Evolutionary conservation across 2,329 filamentous ascomycete genomes (phyloP).

Genomic region (Fusarium verticillioides): DNA sequence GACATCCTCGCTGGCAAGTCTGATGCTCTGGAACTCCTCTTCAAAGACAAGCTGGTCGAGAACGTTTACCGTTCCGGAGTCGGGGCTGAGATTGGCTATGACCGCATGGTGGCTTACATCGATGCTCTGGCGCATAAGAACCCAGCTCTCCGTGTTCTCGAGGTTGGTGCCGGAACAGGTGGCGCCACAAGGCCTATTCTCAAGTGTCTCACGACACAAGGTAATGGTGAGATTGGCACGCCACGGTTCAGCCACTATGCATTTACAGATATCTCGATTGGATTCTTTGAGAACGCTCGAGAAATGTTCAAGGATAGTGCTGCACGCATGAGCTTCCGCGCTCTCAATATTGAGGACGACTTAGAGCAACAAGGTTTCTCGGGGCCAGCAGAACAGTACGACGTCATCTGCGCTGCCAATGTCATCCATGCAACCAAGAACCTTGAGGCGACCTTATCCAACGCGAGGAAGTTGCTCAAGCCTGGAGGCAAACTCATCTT

Average conservation of each 20-base stretch:
- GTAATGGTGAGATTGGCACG: background rate
- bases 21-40: slow-evolving; percentile 4
- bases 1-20: background rate
- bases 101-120: slow-evolving; percentile 1
- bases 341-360: background rate
- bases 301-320: background rate
- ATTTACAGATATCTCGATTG: slow-evolving; percentile 4
- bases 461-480: background rate
- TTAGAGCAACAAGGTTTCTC: background rate
- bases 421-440: slow-evolving; percentile 10
- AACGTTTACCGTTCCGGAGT: slow-evolving; percentile 3
- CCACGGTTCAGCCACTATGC: background rate
- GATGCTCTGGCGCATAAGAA: background rate
- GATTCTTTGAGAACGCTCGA: slow-evolving; percentile 3
- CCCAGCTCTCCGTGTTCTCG: background rate
- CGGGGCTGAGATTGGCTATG: background rate
- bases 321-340: background rate
- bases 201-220: background rate
- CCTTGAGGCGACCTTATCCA: background rate
- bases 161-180: background rate
- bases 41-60: slow-evolving; percentile 6
- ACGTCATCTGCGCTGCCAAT: background rate
- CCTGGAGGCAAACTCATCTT: slow-evolving; percentile 9
- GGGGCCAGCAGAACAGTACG: background rate
- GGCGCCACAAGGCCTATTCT: background rate